Base-by-base conservation (phyloP, 2,329 filamentous ascomycete species). In the Pseudogymnoascus sp. region DNA sequence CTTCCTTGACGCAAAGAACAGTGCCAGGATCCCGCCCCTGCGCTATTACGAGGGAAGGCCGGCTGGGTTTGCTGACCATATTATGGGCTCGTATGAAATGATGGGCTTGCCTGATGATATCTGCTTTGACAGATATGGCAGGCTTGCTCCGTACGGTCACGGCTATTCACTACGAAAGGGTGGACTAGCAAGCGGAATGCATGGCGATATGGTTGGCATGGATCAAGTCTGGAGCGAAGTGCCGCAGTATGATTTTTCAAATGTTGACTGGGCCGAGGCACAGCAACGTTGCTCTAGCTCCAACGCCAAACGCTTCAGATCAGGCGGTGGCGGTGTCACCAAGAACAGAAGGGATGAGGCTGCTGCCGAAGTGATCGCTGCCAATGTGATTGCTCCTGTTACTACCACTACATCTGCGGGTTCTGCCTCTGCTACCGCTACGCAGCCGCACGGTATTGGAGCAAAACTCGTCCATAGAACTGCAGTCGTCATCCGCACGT, bases 91-190 rank as follows among this genome's bases (percentile, higher is more conserved):
- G 0, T 92, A 96, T 69, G 85, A 92, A 8, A 74, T 93, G 39
- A 75, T 97, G 11, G 87, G 86, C 0, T 77, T 97, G 36, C 84
- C 88, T 16, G 85, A 95, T 66, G 88, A 96, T 69, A 84, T 97
- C 54, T 99, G 94, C 76, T 97, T 96, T 70, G 94, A 99, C 67
- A 83, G 94, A 1, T 96, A 90, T 71, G 93, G 93, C 2, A 84
- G 92, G 65, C 84, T 94, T 30, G 92, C 90, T 0, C 89, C 93
- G 0, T 99, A 99, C 68, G 93, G 93, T 0, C 84, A 91, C 64
- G 93, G 93, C 7, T 97, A 97, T 73, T 90, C 88, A 33, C 78
- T 82, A 35, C 85, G 86, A 62, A 85, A 82, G 65, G 93, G 93
- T 11, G 93, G 93, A 1, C 85, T 88, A 25, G 92, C 93, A 4